phyloP scores from a whole-genome alignment of 495 filamentous ascomycete species.

The Aspergillus egyptiacus region DNA sequence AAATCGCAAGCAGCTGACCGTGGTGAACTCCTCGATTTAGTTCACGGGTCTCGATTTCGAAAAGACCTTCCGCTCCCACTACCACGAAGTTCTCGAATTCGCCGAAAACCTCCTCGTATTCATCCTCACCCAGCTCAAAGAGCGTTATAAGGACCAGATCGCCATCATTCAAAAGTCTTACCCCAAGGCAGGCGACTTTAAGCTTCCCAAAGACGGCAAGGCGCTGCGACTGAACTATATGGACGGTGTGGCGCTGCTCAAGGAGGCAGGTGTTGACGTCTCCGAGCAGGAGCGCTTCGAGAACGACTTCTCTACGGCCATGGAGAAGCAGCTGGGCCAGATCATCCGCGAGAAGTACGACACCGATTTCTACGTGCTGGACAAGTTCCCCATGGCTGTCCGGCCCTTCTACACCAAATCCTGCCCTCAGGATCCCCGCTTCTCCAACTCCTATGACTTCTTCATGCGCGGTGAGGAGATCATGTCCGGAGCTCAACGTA shows the following conservation, averaged over 20 bases:
- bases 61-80: conserved; percentile 86
- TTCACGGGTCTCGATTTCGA: conserved; percentile 97
- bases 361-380: conserved; percentile 88
- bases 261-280: conserved; percentile 71
- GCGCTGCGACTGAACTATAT: conserved; percentile 78
- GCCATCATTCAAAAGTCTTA: conserved; percentile 58
- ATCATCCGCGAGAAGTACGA: conserved; percentile 76
- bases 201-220: conserved; percentile 59
- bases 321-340: conserved; percentile 87
- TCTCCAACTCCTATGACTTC: conserved; percentile 86
- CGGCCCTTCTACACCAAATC: conserved; percentile 90
- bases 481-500: conserved; percentile 80
- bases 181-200: conserved; percentile 52
- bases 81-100: conserved; percentile 76
- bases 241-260: conserved; percentile 75
- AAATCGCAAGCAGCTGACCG: conserved; percentile 29
- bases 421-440: conserved; percentile 56
- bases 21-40: conserved; percentile 21
- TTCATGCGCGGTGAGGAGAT: conserved; percentile 93
- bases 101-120: conserved; percentile 80
- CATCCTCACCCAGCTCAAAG: conserved; percentile 75
- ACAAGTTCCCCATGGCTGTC: conserved; percentile 81
- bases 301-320: conserved; percentile 60
- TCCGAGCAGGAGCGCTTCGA: conserved; percentile 73
- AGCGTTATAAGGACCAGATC: conserved; percentile 60